A percentile compares a stretch with the other conserved stretches of the same genome.
Evolutionary conservation across 2,329 filamentous ascomycete species (phyloP).

Genomic region (Clarireedia paspali): DNA sequence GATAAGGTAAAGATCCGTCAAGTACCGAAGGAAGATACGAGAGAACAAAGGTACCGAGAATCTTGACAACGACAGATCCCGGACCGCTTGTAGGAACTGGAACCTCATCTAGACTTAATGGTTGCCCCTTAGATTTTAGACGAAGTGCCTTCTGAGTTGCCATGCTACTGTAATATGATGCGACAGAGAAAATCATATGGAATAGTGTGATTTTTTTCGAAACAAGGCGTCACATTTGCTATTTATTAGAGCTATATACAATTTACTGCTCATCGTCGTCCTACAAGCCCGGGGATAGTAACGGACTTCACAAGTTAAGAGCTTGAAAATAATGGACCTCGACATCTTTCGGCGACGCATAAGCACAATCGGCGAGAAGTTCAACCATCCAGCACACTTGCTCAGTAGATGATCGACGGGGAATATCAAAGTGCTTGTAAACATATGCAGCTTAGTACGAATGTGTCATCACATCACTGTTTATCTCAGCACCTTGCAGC

Average conservation of each 20-base stretch:
- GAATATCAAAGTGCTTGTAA: not conserved
- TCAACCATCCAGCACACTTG: not conserved
- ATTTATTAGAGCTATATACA: too few species aligned
- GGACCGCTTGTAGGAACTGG: slow-evolving; percentile 27
- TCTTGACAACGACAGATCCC: slow-evolving; percentile 33
- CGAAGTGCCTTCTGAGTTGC: slow-evolving; percentile 1
- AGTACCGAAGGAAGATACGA: slow-evolving; percentile 32
- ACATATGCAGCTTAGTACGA: not conserved
- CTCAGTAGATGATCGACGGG: not conserved
- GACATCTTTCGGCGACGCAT: not conserved
- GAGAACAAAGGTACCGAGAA: slow-evolving; percentile 30
- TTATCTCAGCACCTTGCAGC: not conserved
- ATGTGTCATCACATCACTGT: not conserved
- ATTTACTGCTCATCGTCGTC: too few species aligned
- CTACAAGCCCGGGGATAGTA: too few species aligned
- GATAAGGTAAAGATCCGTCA: slow-evolving; percentile 27
- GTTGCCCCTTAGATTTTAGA: not conserved
- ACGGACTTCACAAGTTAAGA: not conserved
- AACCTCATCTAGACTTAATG: slow-evolving; percentile 23
- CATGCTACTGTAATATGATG: not conserved
- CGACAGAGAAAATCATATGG: not conserved
- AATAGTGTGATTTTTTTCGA: not conserved
- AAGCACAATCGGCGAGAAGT: not conserved
- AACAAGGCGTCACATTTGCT: not conserved
- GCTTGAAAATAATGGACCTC: not conserved